phyloP scores from a whole-genome alignment of 257 asterid species.

The Vinca minor region DNA sequence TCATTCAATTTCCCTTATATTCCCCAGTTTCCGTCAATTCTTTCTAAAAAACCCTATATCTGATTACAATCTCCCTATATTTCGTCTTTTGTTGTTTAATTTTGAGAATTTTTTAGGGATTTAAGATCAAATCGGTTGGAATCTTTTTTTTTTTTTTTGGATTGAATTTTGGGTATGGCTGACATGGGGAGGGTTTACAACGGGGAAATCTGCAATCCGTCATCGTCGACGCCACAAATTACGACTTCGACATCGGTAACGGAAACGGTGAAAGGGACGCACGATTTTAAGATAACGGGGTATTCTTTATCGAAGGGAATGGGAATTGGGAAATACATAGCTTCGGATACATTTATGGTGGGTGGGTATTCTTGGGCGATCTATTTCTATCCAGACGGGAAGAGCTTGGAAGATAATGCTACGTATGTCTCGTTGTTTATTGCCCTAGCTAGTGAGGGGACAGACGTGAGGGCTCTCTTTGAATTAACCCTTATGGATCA shows the following conservation, averaged over 20 bases:
- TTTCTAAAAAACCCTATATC: conserved; percentile 27
- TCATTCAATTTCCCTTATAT: background rate
- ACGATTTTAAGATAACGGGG: conserved; percentile 75
- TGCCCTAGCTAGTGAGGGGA: conserved; percentile 76
- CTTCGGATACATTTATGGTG: conserved; percentile 79
- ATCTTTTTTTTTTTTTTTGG: too few species aligned
- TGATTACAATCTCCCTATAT: conserved; percentile 14
- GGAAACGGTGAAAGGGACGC: conserved; percentile 77
- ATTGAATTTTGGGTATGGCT: conserved; percentile 21
- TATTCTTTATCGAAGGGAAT: conserved; percentile 75
- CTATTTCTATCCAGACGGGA: conserved; percentile 91
- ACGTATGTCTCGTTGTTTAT: conserved; percentile 78
- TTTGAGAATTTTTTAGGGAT: background rate
- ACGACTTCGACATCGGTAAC: conserved; percentile 70
- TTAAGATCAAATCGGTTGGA: too few species aligned
- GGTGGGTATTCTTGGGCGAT: conserved; percentile 95
- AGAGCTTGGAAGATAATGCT: conserved; percentile 78
- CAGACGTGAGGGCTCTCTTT: conserved; percentile 85
- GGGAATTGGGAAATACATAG: conserved; percentile 77
- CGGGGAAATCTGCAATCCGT: conserved; percentile 41
- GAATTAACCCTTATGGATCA: conserved; percentile 85
- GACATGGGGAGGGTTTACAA: conserved; percentile 62
- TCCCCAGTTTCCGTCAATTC: background rate
- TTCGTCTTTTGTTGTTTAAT: background rate
- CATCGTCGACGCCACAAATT: conserved; percentile 41